phyloP scores from a whole-genome alignment of 2,329 filamentous ascomycete species.

The Trichoderma guizhouense region DNA sequence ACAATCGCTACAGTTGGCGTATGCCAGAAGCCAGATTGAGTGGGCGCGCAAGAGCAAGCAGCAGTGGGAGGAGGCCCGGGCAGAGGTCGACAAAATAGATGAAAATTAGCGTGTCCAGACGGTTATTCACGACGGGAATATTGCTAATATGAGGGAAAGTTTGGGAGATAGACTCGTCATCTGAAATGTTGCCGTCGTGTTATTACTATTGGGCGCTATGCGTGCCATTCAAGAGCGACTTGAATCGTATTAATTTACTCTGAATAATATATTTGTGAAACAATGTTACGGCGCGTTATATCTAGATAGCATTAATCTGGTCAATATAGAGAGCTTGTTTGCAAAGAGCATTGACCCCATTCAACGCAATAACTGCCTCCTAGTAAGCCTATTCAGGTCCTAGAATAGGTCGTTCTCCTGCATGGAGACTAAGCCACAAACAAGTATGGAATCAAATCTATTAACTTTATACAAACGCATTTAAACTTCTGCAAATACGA shows the following conservation, averaged over 20 bases:
- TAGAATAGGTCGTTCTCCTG: neutral
- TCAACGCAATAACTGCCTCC: neutral
- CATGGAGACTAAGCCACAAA: neutral
- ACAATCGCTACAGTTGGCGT: constrained; percentile 65
- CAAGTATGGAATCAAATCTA: neutral
- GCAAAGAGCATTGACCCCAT: neutral
- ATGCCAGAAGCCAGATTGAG: constrained; percentile 87
- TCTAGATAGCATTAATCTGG: constrained; percentile 1
- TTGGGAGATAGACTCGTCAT: neutral
- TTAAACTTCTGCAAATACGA: neutral
- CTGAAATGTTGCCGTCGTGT: neutral
- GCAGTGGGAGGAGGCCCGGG: constrained; percentile 86
- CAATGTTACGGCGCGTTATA: neutral
- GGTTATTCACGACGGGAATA: neutral
- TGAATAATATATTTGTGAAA: neutral
- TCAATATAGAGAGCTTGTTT: neutral
- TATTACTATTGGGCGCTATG: neutral
- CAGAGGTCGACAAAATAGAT: constrained; percentile 85
- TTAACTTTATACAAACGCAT: neutral
- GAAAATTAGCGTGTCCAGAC: constrained; percentile 41
- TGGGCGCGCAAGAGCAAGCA: constrained; percentile 89
- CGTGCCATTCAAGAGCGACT: neutral
- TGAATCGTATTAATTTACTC: neutral
- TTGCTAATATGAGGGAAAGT: neutral
- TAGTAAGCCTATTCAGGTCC: neutral